phyloP scores from a whole-genome alignment of 2,329 filamentous ascomycete genomes.

The Cercospora zeae-maydis region DNA sequence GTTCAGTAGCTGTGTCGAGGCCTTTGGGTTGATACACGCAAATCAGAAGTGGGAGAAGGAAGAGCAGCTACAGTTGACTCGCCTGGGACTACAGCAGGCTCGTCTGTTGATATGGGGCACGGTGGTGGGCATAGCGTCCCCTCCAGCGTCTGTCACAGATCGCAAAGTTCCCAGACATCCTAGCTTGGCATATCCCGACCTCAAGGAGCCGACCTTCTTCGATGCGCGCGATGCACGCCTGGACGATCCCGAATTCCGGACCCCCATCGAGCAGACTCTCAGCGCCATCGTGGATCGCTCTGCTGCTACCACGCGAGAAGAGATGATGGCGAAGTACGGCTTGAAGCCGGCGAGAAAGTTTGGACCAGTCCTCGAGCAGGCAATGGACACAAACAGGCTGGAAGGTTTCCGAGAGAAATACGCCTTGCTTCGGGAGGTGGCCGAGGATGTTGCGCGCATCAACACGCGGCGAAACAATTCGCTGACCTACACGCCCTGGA shows the following conservation, averaged over 20 bases:
- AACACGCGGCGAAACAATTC: slow-evolving; percentile 33
- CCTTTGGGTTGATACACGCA: slow-evolving; percentile 46
- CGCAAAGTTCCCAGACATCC: slow-evolving; percentile 46
- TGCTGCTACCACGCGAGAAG: slow-evolving; percentile 38
- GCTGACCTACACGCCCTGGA: slow-evolving; percentile 39
- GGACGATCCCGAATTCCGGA: slow-evolving; percentile 40
- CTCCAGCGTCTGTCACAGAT: slow-evolving; percentile 42
- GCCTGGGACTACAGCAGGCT: slow-evolving; percentile 47
- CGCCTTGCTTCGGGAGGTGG: slow-evolving; percentile 41
- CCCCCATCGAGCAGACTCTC: slow-evolving; percentile 41
- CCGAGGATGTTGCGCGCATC: slow-evolving; percentile 34
- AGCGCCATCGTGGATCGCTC: slow-evolving; percentile 47
- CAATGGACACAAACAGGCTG: slow-evolving; percentile 44
- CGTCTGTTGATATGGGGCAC: slow-evolving; percentile 50
- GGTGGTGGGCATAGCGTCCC: slow-evolving; percentile 45
- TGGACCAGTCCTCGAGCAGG: slow-evolving; percentile 37
- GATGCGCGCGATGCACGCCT: slow-evolving; percentile 42
- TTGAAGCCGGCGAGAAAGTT: slow-evolving; percentile 45
- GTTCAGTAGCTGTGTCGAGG: slow-evolving; percentile 49
- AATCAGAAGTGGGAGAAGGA: slow-evolving; percentile 42
- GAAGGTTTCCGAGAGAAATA: slow-evolving; percentile 47
- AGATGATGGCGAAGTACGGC: slow-evolving; percentile 47
- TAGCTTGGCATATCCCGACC: slow-evolving; percentile 44
- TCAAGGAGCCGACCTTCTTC: slow-evolving; percentile 46
- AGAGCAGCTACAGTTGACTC: slow-evolving; percentile 44